A percentile compares a stretch with the other conserved stretches of the same genome.
Conservation (phyloP, 1,284 basidiomycete genomes). For the Cystobasidium sp. region DNA sequence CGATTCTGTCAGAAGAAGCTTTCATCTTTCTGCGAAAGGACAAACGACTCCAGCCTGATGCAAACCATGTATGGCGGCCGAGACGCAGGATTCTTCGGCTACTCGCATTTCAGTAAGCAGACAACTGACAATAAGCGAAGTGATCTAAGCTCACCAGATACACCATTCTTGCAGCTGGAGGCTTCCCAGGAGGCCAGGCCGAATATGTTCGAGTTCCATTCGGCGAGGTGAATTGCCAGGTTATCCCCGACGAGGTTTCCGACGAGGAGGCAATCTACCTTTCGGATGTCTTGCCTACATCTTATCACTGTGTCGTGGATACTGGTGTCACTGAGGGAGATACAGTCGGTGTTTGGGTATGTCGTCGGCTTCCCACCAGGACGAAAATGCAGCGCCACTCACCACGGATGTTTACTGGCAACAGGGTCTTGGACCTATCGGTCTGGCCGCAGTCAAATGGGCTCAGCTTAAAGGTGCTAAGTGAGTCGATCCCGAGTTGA, state of each 20-base stretch:
- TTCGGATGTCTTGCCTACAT: conserved; percentile 54
- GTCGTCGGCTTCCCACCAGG: too few species aligned
- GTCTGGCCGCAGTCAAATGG: conserved; percentile 60
- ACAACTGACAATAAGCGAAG: not conserved
- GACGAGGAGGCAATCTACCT: conserved; percentile 63
- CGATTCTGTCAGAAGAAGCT: conserved; percentile 57
- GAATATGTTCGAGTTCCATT: conserved; percentile 63
- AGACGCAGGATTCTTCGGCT: conserved; percentile 73
- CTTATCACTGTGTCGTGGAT: conserved; percentile 74
- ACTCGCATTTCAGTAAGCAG: conserved; percentile 51
- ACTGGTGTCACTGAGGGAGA: conserved; percentile 70
- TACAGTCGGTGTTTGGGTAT: conserved; percentile 68
- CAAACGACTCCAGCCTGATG: conserved; percentile 68
- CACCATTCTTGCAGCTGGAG: too few species aligned
- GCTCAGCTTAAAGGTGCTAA: conserved; percentile 70
- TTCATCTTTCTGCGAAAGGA: conserved; percentile 72
- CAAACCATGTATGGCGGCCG: conserved; percentile 71
- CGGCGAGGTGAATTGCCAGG: conserved; percentile 71
- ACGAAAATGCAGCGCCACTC: not conserved
- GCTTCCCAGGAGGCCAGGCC: conserved; percentile 73
- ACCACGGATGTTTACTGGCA: not conserved
- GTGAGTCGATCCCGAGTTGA: not conserved
- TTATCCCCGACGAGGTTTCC: conserved; percentile 68
- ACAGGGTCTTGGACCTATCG: conserved; percentile 70
- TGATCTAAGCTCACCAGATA: too few species aligned